Base-by-base conservation (phyloP, 352 stramenopile species). In the Pythium aphanidermatum region DNA sequence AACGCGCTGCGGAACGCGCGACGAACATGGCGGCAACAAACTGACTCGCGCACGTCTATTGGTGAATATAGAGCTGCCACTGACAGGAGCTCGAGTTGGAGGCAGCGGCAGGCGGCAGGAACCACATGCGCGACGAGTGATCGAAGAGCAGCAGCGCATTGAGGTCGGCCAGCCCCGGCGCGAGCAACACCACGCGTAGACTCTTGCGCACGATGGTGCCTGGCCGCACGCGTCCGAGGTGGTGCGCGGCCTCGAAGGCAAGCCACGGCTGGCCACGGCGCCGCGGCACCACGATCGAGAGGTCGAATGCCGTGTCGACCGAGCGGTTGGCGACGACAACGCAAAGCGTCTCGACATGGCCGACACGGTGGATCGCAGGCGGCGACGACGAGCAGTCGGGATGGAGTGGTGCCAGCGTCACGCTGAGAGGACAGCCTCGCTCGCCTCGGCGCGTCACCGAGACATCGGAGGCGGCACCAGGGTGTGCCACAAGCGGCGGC, bases 171-270 rank as follows among this genome's bases (percentile, higher is more conserved):
- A 61, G 65, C 28, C 77, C 70, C 32, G 53, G 49, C 2, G 61
- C 60, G 13, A 86, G 40, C 54, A 81, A 79, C 24, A 64, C 68
- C 41, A 83, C 39, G 40, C 76, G 74, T 34, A 86, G 49, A 44
- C 72, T 86, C 58, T 76, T 74, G 49, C 68, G 65, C 39, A 84
- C 63, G 19, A 63, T 83, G 55, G 76, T 75, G 17, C 70, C 66
- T 6, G 70, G 63, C 14, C 56, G 31, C 14, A 64, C 32, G 39
- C 36, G 55, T 74, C 74, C 74, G 39, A 89, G 63, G n/a, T 67
- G 74, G 39, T 86, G 74, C 6, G 65, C 75, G 26, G 71, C 63
- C 46, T 89, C 76, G 30, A 89, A 84, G 12, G 63, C 63, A 35
- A 86, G 52, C 46, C 68, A 78, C 4, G 25, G 32, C n/a, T 37